Percentiles rank a stretch among this genome's conserved stretches.
These are phyloP conservation scores for Erysimum cheiri DNA, from an alignment of 441 rosid species.

Conservation along the genomic window DNA sequence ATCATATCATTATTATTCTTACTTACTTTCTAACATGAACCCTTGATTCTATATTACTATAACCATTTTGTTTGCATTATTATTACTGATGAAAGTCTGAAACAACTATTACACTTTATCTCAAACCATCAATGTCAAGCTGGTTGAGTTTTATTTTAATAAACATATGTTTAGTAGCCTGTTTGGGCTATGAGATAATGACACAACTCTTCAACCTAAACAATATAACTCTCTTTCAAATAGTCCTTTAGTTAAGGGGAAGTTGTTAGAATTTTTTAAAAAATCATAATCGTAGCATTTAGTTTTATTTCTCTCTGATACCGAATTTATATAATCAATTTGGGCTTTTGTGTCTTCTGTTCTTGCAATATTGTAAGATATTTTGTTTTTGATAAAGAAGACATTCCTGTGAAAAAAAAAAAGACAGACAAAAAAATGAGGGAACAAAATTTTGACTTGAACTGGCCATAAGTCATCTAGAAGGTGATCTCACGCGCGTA, in stretches of 20 bases:
- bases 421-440: not conserved
- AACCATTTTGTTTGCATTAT: not conserved
- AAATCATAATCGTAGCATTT: too few species aligned
- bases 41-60: not conserved
- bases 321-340: too few species aligned
- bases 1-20: conserved; percentile 21
- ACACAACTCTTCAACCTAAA: not conserved
- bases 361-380: too few species aligned
- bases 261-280: too few species aligned
- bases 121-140: conserved; percentile 28
- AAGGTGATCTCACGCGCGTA: conserved; percentile 13
- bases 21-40: conserved; percentile 22
- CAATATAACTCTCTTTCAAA: not conserved
- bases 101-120: conserved; percentile 19
- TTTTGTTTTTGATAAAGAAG: too few species aligned
- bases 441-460: conserved; percentile 15
- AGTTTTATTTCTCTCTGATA: too few species aligned
- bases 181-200: not conserved
- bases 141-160: conserved; percentile 5
- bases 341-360: too few species aligned
- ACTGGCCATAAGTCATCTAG: conserved; percentile 4
- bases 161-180: not conserved
- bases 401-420: too few species aligned
- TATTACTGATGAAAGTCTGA: not conserved
- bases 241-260: too few species aligned